A percentile compares a stretch with the other conserved stretches of the same genome.
Evolutionary conservation across 2,329 filamentous ascomycete genomes (phyloP).

Genomic region (Zelopaecilomyces penicillatus): DNA sequence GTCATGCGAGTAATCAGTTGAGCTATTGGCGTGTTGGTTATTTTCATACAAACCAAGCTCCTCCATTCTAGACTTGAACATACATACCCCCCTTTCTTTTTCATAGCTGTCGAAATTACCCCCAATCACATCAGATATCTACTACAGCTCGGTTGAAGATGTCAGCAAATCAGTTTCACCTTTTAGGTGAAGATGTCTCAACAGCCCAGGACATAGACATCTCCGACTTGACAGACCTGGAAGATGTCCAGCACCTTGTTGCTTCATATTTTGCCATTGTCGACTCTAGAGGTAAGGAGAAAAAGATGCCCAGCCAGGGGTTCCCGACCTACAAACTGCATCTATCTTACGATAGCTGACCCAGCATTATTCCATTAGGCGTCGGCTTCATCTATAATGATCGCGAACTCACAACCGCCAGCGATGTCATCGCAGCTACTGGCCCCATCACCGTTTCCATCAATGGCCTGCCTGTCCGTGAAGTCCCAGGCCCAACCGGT

Average conservation of each 20-base stretch:
- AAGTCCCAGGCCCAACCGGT: slow-evolving; percentile 41
- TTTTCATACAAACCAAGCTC: no score
- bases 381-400: slow-evolving; percentile 28
- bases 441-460: slow-evolving; percentile 35
- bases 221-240: slow-evolving; percentile 23
- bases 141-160: slow-evolving; percentile 13
- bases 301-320: no score
- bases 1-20: no score
- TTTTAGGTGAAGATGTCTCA: slow-evolving; percentile 31
- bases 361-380: slow-evolving; percentile 15
- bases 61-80: no score
- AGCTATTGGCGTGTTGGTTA: no score
- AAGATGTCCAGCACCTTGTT: slow-evolving; percentile 30
- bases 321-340: no score
- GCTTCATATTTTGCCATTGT: slow-evolving; percentile 36
- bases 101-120: neutral
- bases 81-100: neutral
- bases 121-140: neutral
- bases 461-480: slow-evolving; percentile 39
- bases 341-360: no score
- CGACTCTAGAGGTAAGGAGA: slow-evolving; percentile 26
- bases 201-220: slow-evolving; percentile 30
- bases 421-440: slow-evolving; percentile 26
- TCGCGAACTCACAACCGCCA: slow-evolving; percentile 21
- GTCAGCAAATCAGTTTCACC: slow-evolving; percentile 31